Evolutionary conservation across 2,329 filamentous ascomycete genomes (phyloP), one percentile per base, ranked within the genome.

Genomic region (Coniosporium tulheliwenetii): DNA sequence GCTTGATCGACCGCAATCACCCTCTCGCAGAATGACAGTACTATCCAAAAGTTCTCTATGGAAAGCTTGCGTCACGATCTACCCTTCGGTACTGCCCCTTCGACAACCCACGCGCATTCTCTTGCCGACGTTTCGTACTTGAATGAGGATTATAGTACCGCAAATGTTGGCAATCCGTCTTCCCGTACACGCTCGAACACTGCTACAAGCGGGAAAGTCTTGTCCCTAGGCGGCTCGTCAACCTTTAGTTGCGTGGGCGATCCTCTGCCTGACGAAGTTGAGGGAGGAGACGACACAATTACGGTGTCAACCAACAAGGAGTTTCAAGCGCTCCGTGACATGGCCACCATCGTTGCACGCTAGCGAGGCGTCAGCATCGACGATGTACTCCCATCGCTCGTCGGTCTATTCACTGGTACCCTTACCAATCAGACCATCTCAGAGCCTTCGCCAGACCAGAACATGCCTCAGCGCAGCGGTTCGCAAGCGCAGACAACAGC

Each of bases 31-130:
- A 35, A 65, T 65, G 60, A 48, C 48, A 16, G 52, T 52, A 34
- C 47, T 65, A 9, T 66, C 63, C 5, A 51, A 52, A 55, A 56
- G n/a, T 49, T 66, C 10, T 53, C 52, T 3, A 47, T 45, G 32
- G 53, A 41, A 3, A 52, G 48, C 36, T 40, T 48, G 30, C 42
- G 51, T 16, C 47, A 53, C 8, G 54, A 58, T 8, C 42, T 63
- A 2, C 50, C 50, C 8, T 50, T 61, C 8, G 59, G 56, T 2
- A 56, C 55, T 12, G 57, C 56, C 10, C 56, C 59, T 5, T 39
- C 37, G 42, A 36, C 2, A 29, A 39, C 1, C 41, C 43, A 2
- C 38, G 10, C 32, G 10, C 8, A 33, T 13, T 33, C 32, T 5
- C 32, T 33, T 13, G 32, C 32, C 13, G 32, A 33, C 8, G 32